phyloP scores from a whole-genome alignment of 768 basidiomycete genomes.

The Basidioascus undulatus region DNA sequence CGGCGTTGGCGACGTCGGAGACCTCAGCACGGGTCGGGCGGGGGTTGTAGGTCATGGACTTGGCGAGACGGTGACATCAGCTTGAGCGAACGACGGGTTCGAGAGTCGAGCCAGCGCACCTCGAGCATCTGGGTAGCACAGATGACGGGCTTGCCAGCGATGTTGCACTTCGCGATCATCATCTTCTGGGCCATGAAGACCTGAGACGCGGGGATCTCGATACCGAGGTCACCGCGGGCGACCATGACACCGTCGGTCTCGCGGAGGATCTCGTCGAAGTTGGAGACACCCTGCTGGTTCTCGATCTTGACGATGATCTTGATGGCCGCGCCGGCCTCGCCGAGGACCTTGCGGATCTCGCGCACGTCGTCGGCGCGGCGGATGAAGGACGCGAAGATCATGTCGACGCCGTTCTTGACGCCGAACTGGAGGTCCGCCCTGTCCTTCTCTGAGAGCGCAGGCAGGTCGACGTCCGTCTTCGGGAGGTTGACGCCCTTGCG shows the following conservation, averaged over 20 bases:
- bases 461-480: slow-evolving; percentile 90
- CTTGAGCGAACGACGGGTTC: not conserved
- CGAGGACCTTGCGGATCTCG: slow-evolving; percentile 80
- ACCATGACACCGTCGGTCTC: slow-evolving; percentile 99
- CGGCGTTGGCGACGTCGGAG: slow-evolving; percentile 97
- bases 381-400: slow-evolving; percentile 98
- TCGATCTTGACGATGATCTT: slow-evolving; percentile 99
- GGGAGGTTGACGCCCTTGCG: slow-evolving; percentile 99
- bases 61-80: slow-evolving; percentile 7
- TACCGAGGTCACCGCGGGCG: slow-evolving; percentile 94
- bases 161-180: slow-evolving; percentile 99
- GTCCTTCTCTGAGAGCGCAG: slow-evolving; percentile 93
- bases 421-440: slow-evolving; percentile 84
- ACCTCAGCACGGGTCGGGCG: slow-evolving; percentile 95
- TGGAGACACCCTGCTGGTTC: slow-evolving; percentile 94
- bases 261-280: slow-evolving; percentile 93
- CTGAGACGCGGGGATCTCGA: slow-evolving; percentile 97
- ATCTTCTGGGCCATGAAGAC: slow-evolving; percentile 99
- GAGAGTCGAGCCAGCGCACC: slow-evolving; percentile 6
- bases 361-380: slow-evolving; percentile 80
- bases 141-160: slow-evolving; percentile 90
- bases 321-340: slow-evolving; percentile 81
- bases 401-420: slow-evolving; percentile 93
- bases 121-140: slow-evolving; percentile 99
- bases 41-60: slow-evolving; percentile 98